Base-by-base conservation (phyloP, 352 stramenopile genomes). In the Phytophthora pluvialis region DNA sequence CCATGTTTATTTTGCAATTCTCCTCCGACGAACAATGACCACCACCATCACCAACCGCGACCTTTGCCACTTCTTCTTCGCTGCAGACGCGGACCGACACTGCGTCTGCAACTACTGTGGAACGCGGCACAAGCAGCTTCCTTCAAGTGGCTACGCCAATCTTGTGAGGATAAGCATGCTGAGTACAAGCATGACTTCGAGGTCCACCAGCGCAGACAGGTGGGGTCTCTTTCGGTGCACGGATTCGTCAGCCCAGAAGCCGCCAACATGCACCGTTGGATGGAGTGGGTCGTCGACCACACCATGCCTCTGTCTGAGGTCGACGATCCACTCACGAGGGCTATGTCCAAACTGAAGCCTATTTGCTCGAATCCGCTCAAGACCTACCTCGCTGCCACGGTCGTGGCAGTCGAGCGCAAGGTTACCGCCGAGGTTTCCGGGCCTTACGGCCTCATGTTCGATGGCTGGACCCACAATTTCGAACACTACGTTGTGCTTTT, bases 121-220 rank as follows among this genome's bases (percentile, higher is more conserved):
- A 8, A 53, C 29, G 7, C 15, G 29, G 28, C 46, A 15, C 26
- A 49, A 49, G 5, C 43, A 49, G 26, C 25, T 35, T 16, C 21
- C 43, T 49, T 8, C 43, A 11, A 53, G 46, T 42, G 46, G 46
- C 29, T 53, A 53, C 46, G n/a, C 46, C 28, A 53, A 53, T 18
- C 10, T 55, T 4, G 18, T 55, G n/a, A 43, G 47, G 47, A 55
- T 18, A 55, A 55, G 32, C 47, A 55, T 5, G 1, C 32, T 11
- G 47, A 18, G 11, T 33, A 55, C 47, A n/a, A 18, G 3, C 16
- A 3, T 0, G 47, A 44, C 47, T 45, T 25, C 12, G 32, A 55
- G 5, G 31, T 32, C 5, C 32, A 55, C 32, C 47, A 55, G 47
- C 16, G 44, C 44, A 51, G 44, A 21, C 44, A 51, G 44, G 28